These are phyloP conservation scores for Cyberlindnera euphorbiiphila DNA, from an alignment of 805 yeast genomes.

Conservation along the genomic window DNA sequence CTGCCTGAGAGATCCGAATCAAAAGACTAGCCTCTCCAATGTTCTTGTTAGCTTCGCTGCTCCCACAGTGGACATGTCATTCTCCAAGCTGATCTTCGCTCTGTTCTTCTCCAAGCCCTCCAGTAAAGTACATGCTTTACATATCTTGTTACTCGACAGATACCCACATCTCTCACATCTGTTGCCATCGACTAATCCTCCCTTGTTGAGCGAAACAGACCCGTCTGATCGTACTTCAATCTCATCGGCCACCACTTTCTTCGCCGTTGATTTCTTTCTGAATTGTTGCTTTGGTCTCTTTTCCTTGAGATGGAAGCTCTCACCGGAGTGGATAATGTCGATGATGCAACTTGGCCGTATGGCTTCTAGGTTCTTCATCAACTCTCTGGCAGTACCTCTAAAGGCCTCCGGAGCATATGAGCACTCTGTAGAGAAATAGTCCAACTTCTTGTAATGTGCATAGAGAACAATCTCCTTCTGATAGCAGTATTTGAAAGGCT, in stretches of 20 bases:
- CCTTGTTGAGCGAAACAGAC: conserved; percentile 42
- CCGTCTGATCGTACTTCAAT: conserved; percentile 59
- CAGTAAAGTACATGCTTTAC: conserved; percentile 88
- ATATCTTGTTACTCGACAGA: conserved; percentile 77
- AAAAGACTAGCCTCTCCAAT: conserved; percentile 63
- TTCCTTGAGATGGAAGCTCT: conserved; percentile 64
- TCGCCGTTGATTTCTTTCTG: conserved; percentile 13
- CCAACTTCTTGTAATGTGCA: conserved; percentile 93
- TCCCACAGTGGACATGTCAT: conserved; percentile 49
- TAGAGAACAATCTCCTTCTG: conserved; percentile 96
- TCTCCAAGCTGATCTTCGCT: conserved; percentile 59
- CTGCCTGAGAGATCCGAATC: too few species aligned
- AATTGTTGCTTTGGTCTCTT: conserved; percentile 42
- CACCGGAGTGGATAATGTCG: conserved; percentile 94
- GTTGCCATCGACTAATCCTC: conserved; percentile 55
- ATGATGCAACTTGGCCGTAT: conserved; percentile 89
- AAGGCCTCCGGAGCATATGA: conserved; percentile 98
- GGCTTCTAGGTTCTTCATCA: conserved; percentile 85
- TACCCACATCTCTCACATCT: conserved; percentile 90
- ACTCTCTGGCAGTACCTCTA: conserved; percentile 92
- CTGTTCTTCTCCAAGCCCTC: conserved; percentile 79
- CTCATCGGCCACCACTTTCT: conserved; percentile 31
- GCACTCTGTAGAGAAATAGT: conserved; percentile 96
- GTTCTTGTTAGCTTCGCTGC: conserved; percentile 60
- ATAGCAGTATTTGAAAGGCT: conserved; percentile 93